phyloP scores from a whole-genome alignment of 352 stramenopile genomes.

The Phytopythium montanum region DNA sequence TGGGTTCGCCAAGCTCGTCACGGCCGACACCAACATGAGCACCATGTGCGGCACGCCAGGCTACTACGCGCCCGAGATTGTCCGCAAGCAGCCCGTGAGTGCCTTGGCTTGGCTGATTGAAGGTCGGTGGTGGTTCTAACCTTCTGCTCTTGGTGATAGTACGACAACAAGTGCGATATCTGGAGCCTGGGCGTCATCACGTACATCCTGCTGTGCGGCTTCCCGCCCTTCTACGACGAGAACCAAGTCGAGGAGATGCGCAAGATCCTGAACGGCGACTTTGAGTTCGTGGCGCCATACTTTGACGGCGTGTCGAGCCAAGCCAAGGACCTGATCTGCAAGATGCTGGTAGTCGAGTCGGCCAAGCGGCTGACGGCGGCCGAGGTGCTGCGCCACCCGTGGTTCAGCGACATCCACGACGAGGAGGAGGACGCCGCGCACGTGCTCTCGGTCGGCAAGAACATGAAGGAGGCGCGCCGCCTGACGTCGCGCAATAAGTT shows the following conservation, averaged over 20 bases:
- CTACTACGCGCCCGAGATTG: slow-evolving; percentile 96
- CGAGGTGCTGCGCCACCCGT: slow-evolving; percentile 62
- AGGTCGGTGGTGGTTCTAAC: neutral
- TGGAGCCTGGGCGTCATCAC: slow-evolving; percentile 91
- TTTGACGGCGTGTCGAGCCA: slow-evolving; percentile 88
- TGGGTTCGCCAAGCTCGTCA: slow-evolving; percentile 83
- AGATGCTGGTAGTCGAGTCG: slow-evolving; percentile 91
- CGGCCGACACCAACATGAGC: slow-evolving; percentile 74
- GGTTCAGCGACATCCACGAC: slow-evolving; percentile 70
- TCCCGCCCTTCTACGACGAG: slow-evolving; percentile 96
- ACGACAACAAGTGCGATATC: slow-evolving; percentile 95
- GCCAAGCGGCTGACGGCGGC: slow-evolving; percentile 71
- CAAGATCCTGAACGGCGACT: slow-evolving; percentile 83
- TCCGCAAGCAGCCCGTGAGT: slow-evolving; percentile 84
- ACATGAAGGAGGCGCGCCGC: slow-evolving; percentile 60
- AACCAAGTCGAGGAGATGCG: slow-evolving; percentile 84
- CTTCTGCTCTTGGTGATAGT: slow-evolving; percentile 26
- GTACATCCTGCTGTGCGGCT: slow-evolving; percentile 95
- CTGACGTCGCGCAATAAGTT: slow-evolving; percentile 65
- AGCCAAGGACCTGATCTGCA: slow-evolving; percentile 92
- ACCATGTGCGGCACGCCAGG: slow-evolving; percentile 92
- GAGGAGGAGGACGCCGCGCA: slow-evolving; percentile 42
- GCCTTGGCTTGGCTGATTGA: neutral
- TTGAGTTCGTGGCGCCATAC: slow-evolving; percentile 91
- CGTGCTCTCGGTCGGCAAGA: slow-evolving; percentile 59